Conservation (phyloP, 2,329 filamentous ascomycete species). For the Trichoderma polysporum region DNA sequence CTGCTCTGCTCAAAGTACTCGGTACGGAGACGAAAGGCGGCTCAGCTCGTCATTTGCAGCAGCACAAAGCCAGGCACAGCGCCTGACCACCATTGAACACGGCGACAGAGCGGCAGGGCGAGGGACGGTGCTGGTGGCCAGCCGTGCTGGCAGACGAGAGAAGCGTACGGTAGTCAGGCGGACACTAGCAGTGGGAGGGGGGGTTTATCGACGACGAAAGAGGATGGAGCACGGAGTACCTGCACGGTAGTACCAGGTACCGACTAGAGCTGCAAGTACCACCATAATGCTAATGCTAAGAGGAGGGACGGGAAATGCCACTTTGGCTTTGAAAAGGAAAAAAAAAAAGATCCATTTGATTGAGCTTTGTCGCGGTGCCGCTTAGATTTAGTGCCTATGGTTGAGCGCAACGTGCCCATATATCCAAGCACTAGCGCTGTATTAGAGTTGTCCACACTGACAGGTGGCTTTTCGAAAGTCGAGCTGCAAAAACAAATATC, state of each 20-base stretch:
- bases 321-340: neutral
- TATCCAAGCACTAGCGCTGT: neutral
- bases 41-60: neutral
- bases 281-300: neutral
- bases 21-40: neutral
- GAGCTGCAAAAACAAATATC: neutral
- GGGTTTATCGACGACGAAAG: neutral
- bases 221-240: neutral
- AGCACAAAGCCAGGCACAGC: neutral
- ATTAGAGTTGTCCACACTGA: neutral
- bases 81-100: neutral
- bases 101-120: neutral
- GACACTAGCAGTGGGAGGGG: neutral
- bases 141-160: neutral
- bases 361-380: neutral
- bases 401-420: neutral
- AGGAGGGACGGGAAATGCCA: neutral
- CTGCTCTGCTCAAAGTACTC: neutral
- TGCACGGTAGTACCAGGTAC: neutral
- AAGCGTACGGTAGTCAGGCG: neutral
- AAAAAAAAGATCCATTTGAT: neutral
- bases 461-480: neutral
- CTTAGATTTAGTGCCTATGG: neutral
- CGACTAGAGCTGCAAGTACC: neutral
- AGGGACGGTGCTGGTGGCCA: neutral